These are phyloP conservation scores for Prunus kanzakura DNA, from an alignment of 306 rosid genomes.

Conservation along the genomic window DNA sequence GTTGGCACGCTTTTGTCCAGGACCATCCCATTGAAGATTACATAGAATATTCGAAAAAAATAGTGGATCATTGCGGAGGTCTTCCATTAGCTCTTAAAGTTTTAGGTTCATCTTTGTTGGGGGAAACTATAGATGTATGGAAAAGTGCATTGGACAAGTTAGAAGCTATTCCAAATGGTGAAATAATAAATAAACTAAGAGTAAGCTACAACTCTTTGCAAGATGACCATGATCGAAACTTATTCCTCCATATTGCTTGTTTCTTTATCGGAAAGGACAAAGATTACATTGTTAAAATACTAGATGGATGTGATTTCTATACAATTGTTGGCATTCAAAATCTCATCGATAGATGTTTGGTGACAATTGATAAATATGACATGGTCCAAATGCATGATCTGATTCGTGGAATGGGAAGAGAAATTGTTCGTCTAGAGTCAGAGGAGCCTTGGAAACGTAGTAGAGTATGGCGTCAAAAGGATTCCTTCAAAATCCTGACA, in stretches of 20 bases:
- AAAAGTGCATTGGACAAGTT: neutral
- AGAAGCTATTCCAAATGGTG: neutral
- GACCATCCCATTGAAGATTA: neutral
- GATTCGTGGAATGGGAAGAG: neutral
- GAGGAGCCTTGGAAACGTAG: neutral
- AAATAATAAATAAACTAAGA: neutral
- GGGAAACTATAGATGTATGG: neutral
- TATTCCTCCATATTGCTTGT: neutral
- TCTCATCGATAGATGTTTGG: neutral
- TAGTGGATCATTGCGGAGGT: neutral
- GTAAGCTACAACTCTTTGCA: neutral
- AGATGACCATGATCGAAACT: neutral
- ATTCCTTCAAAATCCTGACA: neutral
- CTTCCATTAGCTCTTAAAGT: neutral
- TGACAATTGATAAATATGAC: fast-evolving
- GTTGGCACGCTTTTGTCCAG: conserved; percentile 1
- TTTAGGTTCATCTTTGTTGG: neutral
- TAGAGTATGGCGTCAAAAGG: neutral
- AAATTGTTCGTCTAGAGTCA: neutral
- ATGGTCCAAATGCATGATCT: neutral
- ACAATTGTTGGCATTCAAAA: neutral
- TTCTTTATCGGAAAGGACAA: neutral
- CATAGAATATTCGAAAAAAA: neutral
- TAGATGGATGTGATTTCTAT: neutral
- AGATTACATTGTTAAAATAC: neutral